These are phyloP conservation scores for Fusarium tuaranense DNA, from an alignment of 2,329 filamentous ascomycete genomes.

Conservation along the genomic window DNA sequence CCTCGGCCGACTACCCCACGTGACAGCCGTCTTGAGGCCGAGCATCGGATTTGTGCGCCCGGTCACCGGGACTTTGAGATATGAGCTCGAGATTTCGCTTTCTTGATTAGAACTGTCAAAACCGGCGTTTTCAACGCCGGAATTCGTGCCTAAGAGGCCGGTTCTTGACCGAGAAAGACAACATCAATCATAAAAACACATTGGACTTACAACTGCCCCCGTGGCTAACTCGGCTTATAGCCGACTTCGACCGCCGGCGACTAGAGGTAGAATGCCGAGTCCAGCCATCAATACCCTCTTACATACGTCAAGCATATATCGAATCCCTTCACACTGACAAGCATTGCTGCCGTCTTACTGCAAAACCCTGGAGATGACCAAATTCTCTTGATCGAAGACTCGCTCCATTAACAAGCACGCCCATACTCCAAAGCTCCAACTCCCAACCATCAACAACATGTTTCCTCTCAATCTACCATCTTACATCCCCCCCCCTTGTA, in stretches of 20 bases:
- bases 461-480: constrained; percentile 11
- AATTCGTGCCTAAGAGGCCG: neutral
- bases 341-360: constrained; percentile 22
- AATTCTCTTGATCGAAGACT: constrained; percentile 22
- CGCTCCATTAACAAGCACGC: constrained; percentile 39
- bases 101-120: neutral
- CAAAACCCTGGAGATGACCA: constrained; percentile 14
- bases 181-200: neutral
- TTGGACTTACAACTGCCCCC: neutral
- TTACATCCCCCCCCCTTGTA: neutral
- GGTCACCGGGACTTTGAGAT: neutral
- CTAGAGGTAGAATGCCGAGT: constrained; percentile 30
- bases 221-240: neutral
- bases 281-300: constrained; percentile 26
- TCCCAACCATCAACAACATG: constrained; percentile 34
- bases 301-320: neutral
- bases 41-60: constrained; percentile 14
- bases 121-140: neutral
- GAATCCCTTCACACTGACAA: constrained; percentile 3
- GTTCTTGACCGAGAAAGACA: neutral
- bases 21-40: constrained; percentile 42
- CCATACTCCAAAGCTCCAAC: constrained; percentile 46
- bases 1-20: constrained; percentile 55
- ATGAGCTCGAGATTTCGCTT: neutral
- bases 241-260: constrained; percentile 23